Conservation (phyloP, 495 filamentous ascomycete genomes). For the Hypoxylon rickii region DNA sequence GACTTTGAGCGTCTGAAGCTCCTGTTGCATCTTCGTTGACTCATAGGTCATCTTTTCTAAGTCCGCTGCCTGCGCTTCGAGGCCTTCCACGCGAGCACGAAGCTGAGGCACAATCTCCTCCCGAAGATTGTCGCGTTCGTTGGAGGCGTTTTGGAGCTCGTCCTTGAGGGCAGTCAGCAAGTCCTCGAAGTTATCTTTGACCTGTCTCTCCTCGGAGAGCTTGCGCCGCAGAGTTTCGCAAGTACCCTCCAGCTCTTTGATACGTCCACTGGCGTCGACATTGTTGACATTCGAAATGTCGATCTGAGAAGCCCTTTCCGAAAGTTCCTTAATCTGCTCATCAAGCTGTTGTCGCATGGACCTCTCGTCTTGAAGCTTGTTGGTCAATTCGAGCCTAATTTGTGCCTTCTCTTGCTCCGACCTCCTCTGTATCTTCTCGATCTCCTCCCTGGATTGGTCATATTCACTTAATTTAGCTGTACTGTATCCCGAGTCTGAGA, state of each 20-base stretch:
- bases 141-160: conserved; percentile 78
- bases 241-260: conserved; percentile 75
- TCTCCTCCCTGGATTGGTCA: conserved; percentile 76
- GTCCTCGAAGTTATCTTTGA: conserved; percentile 94
- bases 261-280: conserved; percentile 54
- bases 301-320: conserved; percentile 68
- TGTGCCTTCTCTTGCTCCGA: conserved; percentile 92
- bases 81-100: conserved; percentile 72
- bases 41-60: conserved; percentile 73
- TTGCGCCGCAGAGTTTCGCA: conserved; percentile 79
- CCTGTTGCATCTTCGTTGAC: conserved; percentile 77
- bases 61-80: conserved; percentile 70
- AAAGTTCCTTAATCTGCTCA: conserved; percentile 77
- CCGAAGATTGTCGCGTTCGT: conserved; percentile 88
- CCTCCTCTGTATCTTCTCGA: conserved; percentile 79
- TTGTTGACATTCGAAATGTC: conserved; percentile 53
- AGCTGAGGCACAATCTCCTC: conserved; percentile 83
- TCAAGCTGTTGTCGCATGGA: conserved; percentile 73
- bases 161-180: conserved; percentile 79
- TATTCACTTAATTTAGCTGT: conserved; percentile 70
- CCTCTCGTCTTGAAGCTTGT: conserved; percentile 85
- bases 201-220: conserved; percentile 80
- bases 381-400: conserved; percentile 78
- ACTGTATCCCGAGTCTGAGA: conserved; percentile 91
- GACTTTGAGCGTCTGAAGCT: conserved; percentile 68